Evolutionary conservation across 176 grass and related monocot species (phyloP).

Genomic region (Oryza coarctata): DNA sequence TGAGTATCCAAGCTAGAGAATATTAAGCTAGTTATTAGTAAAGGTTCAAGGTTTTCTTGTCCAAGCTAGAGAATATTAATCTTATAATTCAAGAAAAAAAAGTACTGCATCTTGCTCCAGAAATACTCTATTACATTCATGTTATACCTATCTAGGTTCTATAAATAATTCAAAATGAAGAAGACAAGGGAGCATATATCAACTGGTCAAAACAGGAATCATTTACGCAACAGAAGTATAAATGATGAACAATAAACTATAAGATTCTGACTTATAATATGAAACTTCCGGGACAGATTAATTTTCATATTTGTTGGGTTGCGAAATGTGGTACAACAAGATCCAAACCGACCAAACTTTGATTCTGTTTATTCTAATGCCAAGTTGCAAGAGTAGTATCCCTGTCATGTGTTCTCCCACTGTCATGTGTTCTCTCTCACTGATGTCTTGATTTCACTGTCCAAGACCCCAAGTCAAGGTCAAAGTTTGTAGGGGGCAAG

Average conservation of each 20-base stretch:
- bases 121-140: background rate
- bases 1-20: background rate
- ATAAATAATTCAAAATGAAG: background rate
- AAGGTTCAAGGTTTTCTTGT: background rate
- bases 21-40: background rate
- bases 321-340: conserved; percentile 11
- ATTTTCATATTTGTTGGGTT: background rate
- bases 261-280: background rate
- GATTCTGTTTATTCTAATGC: background rate
- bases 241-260: background rate
- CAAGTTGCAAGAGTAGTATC: conserved; percentile 31
- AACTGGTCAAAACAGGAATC: background rate
- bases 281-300: background rate
- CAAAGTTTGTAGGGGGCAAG: conserved; percentile 22
- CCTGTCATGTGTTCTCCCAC: conserved; percentile 6
- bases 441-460: conserved; percentile 26
- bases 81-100: background rate
- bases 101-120: background rate
- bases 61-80: background rate
- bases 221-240: background rate
- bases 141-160: background rate
- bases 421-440: background rate
- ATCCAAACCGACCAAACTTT: conserved; percentile 45
- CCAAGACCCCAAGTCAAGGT: conserved; percentile 32
- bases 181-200: background rate